phyloP scores from a whole-genome alignment of 2,329 filamentous ascomycete species.

The Beauveria scarabaeidicola region DNA sequence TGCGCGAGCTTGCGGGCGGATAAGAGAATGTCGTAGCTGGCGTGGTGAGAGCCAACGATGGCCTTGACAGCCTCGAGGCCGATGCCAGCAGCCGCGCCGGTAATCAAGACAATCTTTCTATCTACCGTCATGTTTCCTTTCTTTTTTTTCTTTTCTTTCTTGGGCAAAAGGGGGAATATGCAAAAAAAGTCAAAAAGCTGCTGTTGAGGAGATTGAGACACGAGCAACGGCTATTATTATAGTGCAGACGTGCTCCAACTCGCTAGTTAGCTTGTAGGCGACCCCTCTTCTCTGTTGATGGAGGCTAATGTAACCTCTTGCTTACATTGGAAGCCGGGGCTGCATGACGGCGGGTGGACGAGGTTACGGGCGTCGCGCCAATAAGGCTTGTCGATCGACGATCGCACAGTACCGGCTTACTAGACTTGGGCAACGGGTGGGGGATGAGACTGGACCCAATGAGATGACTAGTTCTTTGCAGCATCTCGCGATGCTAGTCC shows the following conservation, averaged over 20 bases:
- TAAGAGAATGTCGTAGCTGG: conserved; percentile 45
- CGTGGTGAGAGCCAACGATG: conserved; percentile 35
- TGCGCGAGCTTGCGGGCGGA: conserved; percentile 44
- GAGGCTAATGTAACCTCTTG: not conserved
- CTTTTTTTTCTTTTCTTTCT: not conserved
- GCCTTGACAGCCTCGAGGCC: conserved; percentile 50
- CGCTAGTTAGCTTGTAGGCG: not conserved
- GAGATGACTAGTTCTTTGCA: not conserved
- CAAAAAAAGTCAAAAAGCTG: not conserved
- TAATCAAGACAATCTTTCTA: conserved; percentile 38
- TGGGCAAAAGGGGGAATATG: not conserved
- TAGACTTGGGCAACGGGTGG: not conserved
- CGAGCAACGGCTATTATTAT: not conserved
- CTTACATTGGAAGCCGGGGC: not conserved
- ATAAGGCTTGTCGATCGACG: not conserved
- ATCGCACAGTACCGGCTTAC: not conserved
- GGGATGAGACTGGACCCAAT: not conserved
- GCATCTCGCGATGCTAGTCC: too few species aligned
- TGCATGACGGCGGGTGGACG: not conserved
- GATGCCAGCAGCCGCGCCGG: conserved; percentile 53
- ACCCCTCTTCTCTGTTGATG: not conserved
- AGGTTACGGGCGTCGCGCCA: not conserved
- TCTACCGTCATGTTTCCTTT: not conserved
- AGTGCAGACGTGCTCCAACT: not conserved
- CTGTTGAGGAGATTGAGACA: not conserved